Evolutionary conservation across 1,284 basidiomycete genomes (phyloP), one percentile per base, ranked within the genome.

Genomic region (Marasmius sp.): DNA sequence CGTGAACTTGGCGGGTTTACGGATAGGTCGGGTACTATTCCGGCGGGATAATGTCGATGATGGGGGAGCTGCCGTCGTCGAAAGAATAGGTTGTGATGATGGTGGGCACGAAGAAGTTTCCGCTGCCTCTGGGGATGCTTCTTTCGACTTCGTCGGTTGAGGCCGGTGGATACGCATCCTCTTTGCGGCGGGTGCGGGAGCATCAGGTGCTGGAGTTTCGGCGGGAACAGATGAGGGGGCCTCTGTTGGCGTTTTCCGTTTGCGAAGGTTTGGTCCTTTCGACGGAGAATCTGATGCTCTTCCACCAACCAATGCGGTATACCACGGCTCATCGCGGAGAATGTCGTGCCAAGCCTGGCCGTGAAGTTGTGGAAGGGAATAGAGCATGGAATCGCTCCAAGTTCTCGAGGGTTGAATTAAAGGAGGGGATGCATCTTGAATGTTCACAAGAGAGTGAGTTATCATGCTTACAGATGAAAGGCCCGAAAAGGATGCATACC

Each of bases 231-330:
- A 54, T 16, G 52, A 37, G 9, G 33, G 11, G 34, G 67, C 71
- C 8, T 64, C 67, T 49, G 69, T 70, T 27, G 67, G 69, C n/a
- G 65, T 61, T 58, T 73, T 76, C n/a, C 76, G 72, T 63, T 77
- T 77, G 39, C 76, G 68, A 11, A 78, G 71, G 50, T 70, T 75
- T 43, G 70, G 69, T 4, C 72, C 66, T 63, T 69, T 70, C 27
- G 69, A 61, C 20, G 70, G 68, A 10, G 69, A 66, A 27, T 66
- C 58, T 18, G 64, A 61, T 62, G 75, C 74, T 39, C 51, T 53
- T 20, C 38, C 45, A n/a, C 72, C 74, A 14, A 74, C 74, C 43
- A 78, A 59, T 34, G 69, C 64, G 33, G 60, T 64, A 61, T 72
- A 78, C 76, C 76, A 78, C 16, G 69, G 66, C 59, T 57, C n/a